Base-by-base conservation (phyloP, 2,329 filamentous ascomycete species). In the Blastomyces parvus region DNA sequence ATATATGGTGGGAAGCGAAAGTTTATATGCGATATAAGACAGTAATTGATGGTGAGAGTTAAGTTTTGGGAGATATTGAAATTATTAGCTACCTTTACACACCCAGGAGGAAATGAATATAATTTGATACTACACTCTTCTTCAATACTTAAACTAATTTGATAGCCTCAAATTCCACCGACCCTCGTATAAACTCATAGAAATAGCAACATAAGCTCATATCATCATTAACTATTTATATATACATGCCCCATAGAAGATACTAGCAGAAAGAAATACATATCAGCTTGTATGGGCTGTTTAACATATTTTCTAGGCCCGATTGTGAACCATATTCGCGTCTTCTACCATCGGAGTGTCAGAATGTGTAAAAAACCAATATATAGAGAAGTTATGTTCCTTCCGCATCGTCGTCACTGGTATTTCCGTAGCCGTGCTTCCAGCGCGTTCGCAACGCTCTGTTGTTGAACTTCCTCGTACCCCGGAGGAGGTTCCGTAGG, bases 381-480 rank as follows among this genome's bases (percentile, higher is more conserved):
- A 25, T 38, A 38, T 38, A 52, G 27, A 22, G 22, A 52, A 52
- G 7, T 14, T 14, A 52, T 14, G 30, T 25, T 22, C 19, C 8
- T 25, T 58, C 36, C 55, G 38, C 33, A 38, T 25, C n/a, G 7
- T 9, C 2, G 46, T 62, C 56, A 76, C 60, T 69, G 73, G 56
- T 68, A 67, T 55, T 69, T 68, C 57, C 72, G 74, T 63, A 75
- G 77, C 68, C 83, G 81, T 66, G 83, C 81, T 71, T 93, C 89
- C 53, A 90, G 81, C 68, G 89, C 89, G 65, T 88, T 84, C 56
- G 88, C 87, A 67, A 92, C 82, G 65, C 88, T 89, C 68, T 90
- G 85, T 72, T 91, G 86, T 75, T 97, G 93, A 36, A 90, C 89
- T 74, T 96, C 91, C 70, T 97, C 91, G 72, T 97, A 97, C 44